Evolutionary conservation across 371 early-diverging fungal species (phyloP), one percentile per base, ranked within the genome.

Genomic region (Mucor irregularis): DNA sequence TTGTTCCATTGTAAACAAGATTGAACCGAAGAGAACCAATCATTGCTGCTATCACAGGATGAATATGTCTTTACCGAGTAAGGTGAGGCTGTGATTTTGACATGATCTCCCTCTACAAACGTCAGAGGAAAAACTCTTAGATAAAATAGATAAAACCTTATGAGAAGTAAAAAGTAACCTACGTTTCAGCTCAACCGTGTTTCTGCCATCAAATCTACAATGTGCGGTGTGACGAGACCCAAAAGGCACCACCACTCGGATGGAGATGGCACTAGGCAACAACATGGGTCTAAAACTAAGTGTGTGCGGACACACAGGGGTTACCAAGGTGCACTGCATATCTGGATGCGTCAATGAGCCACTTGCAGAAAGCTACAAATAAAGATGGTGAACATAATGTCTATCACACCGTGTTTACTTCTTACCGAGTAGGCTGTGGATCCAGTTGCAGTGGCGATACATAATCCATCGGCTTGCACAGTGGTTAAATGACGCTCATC

Each of bases 281-380:
- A 96, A 62, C 91, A 95, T 93, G 0, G 98, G 97, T 13, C 97
- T 77, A 78, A 95, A 96, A 34, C 90, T 91, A 8, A 96, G 76
- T 5, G 96, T 92, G 67, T 95, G 96, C 2, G 98, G 91, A 61
- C 97, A 98, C 49, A 96, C 92, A 0, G 97, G 98, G 0, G 98
- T 94, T 5, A 98, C 86, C 17, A 96, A 69, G 10, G 94, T 88
- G 2, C 94, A 90, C 9, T 89, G 90, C 42, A 96, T 91, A 50
- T 89, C 91, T 0, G 98, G 98, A 69, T 98, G 98, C n/a, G 93
- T 90, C 31, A 96, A 60, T 7, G 96, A 89, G 0, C 98, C 98
- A 51, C 91, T 90, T 1, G 97, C 97, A 21, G 95, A 90, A 34
- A 96, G 75, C 80, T 81, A 57, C 26, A 49, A 29, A 54, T 14